phyloP scores from a whole-genome alignment of 1,284 basidiomycete genomes.

The Trametes hirsuta region DNA sequence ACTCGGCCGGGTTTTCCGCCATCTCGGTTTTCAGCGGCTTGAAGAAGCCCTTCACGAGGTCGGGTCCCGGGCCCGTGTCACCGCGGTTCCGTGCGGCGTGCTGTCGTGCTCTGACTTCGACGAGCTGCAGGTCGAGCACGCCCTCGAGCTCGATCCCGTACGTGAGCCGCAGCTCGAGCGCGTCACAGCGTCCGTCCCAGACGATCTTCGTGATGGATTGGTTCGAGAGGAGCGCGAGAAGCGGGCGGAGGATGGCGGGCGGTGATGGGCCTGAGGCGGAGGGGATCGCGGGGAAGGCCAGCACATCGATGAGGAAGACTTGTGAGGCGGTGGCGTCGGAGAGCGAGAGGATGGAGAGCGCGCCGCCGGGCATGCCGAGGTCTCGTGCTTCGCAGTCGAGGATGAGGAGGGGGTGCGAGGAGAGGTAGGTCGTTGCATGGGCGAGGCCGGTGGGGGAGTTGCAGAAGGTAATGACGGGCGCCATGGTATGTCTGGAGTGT shows the following conservation, averaged over 20 bases:
- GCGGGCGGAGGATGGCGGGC: constrained; percentile 24
- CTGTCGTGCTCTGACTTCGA: constrained; percentile 28
- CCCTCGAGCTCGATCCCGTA: constrained; percentile 36
- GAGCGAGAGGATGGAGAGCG: constrained; percentile 45
- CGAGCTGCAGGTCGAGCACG: constrained; percentile 47
- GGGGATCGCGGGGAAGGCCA: constrained; percentile 27
- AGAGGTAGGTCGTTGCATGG: constrained; percentile 17
- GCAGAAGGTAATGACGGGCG: constrained; percentile 1
- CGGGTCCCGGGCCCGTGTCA: background rate
- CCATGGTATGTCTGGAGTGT: background rate
- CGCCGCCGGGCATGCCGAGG: constrained; percentile 41
- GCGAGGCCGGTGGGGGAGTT: background rate
- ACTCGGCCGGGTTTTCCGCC: background rate
- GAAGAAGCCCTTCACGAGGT: background rate
- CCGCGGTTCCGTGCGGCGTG: background rate
- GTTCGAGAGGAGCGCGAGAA: constrained; percentile 37
- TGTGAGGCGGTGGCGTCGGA: constrained; percentile 41
- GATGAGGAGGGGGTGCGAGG: constrained; percentile 23
- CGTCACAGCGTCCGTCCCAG: constrained; percentile 52
- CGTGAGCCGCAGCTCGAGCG: constrained; percentile 38
- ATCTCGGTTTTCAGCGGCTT: background rate
- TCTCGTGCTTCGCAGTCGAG: constrained; percentile 41
- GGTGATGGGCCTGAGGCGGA: background rate
- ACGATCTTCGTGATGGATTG: constrained; percentile 41
- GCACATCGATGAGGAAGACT: constrained; percentile 46